Conservation (phyloP, 140 eudicot species). For the Ambrosia hybrid region DNA sequence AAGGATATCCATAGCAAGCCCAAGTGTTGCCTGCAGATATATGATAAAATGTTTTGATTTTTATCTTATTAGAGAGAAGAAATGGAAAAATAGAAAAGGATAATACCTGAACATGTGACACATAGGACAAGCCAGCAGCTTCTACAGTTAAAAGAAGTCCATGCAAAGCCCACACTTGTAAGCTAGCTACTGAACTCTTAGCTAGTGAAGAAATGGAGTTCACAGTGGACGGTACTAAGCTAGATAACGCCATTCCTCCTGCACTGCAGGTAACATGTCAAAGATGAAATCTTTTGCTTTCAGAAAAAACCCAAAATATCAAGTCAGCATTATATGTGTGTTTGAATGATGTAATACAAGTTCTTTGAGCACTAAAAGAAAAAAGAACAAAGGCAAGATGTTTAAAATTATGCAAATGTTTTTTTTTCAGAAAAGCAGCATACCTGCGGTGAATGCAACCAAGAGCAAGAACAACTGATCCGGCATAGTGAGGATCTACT, state of each 20-base stretch:
- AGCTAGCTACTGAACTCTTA: conserved; percentile 71
- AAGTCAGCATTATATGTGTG: conserved; percentile 4
- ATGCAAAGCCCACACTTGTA: conserved; percentile 89
- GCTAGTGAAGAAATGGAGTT: conserved; percentile 75
- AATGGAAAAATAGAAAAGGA: conserved; percentile 1
- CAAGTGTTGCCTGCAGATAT: conserved; percentile 77
- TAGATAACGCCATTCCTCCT: conserved; percentile 99
- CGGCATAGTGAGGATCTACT: conserved; percentile 72
- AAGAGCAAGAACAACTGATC: conserved; percentile 86
- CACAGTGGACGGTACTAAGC: conserved; percentile 88
- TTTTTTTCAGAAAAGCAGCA: conserved; percentile 12
- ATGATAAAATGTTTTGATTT: neutral
- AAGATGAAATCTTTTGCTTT: conserved; percentile 29
- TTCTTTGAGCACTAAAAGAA: neutral
- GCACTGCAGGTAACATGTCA: conserved; percentile 68
- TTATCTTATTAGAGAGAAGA: conserved; percentile 11
- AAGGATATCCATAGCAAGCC: conserved; percentile 87
- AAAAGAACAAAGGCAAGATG: neutral
- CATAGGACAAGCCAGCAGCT: conserved; percentile 92
- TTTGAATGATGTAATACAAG: conserved; percentile 8
- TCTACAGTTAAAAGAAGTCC: conserved; percentile 96
- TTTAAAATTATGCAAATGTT: neutral
- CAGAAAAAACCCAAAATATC: conserved; percentile 5
- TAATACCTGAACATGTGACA: conserved; percentile 90
- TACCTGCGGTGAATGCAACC: conserved; percentile 99